These are phyloP conservation scores for Cryoendolithus antarcticus DNA, from an alignment of 2,329 filamentous ascomycete species.

Conservation along the genomic window DNA sequence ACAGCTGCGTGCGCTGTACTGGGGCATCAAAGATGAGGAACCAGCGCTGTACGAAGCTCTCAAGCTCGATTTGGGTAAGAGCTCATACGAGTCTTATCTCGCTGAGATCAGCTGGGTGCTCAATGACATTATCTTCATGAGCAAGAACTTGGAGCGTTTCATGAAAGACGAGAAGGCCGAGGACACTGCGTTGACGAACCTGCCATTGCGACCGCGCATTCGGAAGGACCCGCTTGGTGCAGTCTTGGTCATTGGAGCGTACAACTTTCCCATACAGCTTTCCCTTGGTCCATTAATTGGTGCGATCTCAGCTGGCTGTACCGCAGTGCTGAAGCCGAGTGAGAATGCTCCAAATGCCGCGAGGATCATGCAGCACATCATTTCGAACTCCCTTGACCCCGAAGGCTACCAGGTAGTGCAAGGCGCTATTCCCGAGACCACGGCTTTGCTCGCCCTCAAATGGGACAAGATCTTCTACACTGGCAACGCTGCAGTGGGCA, in stretches of 20 bases:
- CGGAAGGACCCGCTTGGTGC: constrained; percentile 78
- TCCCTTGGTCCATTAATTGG: constrained; percentile 68
- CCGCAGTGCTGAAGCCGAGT: constrained; percentile 79
- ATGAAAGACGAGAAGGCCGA: constrained; percentile 65
- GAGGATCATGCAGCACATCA: constrained; percentile 65
- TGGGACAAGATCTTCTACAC: constrained; percentile 99
- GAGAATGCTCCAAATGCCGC: constrained; percentile 68
- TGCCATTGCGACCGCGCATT: constrained; percentile 59
- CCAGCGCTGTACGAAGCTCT: constrained; percentile 63
- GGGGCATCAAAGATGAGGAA: constrained; percentile 71
- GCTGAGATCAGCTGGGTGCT: constrained; percentile 67
- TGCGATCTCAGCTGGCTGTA: constrained; percentile 85
- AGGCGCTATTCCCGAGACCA: constrained; percentile 68
- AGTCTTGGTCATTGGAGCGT: constrained; percentile 73
- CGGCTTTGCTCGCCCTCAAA: constrained; percentile 69
- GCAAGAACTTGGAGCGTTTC: constrained; percentile 69
- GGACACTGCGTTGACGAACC: constrained; percentile 58
- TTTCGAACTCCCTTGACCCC: constrained; percentile 64
- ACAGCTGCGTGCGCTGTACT: constrained; percentile 90
- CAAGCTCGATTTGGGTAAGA: constrained; percentile 66
- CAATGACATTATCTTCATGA: constrained; percentile 68
- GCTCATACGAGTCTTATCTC: constrained; percentile 58
- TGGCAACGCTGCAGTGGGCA: constrained; percentile 63
- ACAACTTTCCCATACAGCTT: constrained; percentile 86
- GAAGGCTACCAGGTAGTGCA: constrained; percentile 68